Percentiles rank a stretch among this genome's conserved stretches.
These are phyloP conservation scores for Xanthoconium separans DNA, from an alignment of 1,284 basidiomycete genomes.

Conservation along the genomic window DNA sequence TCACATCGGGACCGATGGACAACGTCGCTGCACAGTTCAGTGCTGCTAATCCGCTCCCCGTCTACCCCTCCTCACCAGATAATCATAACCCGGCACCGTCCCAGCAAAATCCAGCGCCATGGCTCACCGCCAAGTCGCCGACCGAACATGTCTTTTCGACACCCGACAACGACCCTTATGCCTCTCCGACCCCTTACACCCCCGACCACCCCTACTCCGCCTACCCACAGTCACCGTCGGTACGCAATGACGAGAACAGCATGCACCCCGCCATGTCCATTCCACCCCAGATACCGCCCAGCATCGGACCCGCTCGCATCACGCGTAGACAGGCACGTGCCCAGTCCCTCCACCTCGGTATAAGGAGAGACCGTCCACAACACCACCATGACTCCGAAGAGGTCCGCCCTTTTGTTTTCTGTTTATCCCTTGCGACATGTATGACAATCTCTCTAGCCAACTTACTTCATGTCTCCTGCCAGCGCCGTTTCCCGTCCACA, in stretches of 20 bases:
- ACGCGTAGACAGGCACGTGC: conserved; percentile 47
- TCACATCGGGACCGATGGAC: conserved; percentile 39
- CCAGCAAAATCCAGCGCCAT: conserved; percentile 12
- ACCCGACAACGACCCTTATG: conserved; percentile 37
- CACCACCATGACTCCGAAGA: conserved; percentile 34
- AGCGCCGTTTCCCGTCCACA: conserved; percentile 41
- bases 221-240: conserved; percentile 30
- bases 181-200: conserved; percentile 32
- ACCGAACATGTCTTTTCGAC: conserved; percentile 36
- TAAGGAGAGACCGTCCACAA: conserved; percentile 30
- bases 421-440: background rate
- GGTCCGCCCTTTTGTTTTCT: conserved; percentile 27
- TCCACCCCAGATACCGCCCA: conserved; percentile 46
- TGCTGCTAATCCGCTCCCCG: conserved; percentile 30
- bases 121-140: conserved; percentile 27
- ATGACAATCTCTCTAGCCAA: conserved; percentile 21
- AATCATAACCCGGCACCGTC: conserved; percentile 24
- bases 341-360: conserved; percentile 36
- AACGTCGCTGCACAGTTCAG: conserved; percentile 36
- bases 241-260: conserved; percentile 32
- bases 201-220: conserved; percentile 35
- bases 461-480: conserved; percentile 34
- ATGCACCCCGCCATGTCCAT: conserved; percentile 29
- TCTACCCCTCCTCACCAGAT: conserved; percentile 34
- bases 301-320: conserved; percentile 54